phyloP scores from a whole-genome alignment of 805 yeast species.

The Nakazawaea molendinolei region DNA sequence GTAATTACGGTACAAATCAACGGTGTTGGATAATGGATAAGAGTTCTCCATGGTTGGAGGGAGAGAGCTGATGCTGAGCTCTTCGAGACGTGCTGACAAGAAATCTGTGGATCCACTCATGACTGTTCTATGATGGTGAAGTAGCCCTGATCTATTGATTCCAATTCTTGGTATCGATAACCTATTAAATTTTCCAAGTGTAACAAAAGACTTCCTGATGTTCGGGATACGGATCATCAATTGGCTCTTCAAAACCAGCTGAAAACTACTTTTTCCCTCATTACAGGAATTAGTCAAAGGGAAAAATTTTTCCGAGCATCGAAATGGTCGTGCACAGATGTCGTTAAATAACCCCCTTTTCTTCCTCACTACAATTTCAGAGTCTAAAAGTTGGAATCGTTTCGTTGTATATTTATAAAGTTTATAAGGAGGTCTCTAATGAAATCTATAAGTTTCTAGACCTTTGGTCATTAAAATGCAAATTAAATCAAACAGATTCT shows the following conservation, averaged over 20 bases:
- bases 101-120: slow-evolving; percentile 21
- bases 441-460: too few species aligned
- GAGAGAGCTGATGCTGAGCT: slow-evolving; percentile 19
- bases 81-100: slow-evolving; percentile 19
- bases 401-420: too few species aligned
- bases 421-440: too few species aligned
- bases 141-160: neutral
- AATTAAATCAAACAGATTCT: too few species aligned
- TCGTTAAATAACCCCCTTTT: neutral
- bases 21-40: slow-evolving; percentile 70
- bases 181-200: neutral
- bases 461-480: slow-evolving; percentile 1
- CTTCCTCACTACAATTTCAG: neutral
- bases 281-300: neutral
- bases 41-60: slow-evolving; percentile 53
- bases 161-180: neutral
- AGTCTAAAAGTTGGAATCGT: too few species aligned
- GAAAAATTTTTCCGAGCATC: neutral
- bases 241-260: too few species aligned
- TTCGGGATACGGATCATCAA: slow-evolving; percentile 3
- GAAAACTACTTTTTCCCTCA: neutral
- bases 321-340: neutral
- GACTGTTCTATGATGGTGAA: slow-evolving; percentile 2
- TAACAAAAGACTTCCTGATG: neutral
- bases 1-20: slow-evolving; percentile 85